These are phyloP conservation scores for Leccinum subrobustum DNA, from an alignment of 1,284 basidiomycete genomes.

Conservation along the genomic window DNA sequence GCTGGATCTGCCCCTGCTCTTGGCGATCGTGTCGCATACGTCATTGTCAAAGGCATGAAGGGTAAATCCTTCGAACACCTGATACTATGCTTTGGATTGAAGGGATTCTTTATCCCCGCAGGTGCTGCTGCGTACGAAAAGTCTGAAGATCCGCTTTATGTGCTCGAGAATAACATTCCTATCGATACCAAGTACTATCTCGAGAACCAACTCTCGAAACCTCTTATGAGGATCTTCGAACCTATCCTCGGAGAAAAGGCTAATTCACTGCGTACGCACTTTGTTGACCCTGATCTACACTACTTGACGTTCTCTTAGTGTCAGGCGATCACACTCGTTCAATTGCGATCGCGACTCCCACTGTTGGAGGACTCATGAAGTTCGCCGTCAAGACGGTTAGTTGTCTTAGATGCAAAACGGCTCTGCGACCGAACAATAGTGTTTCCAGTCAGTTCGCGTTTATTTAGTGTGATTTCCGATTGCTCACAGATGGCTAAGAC, in stretches of 20 bases:
- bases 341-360: constrained; percentile 93
- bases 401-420: constrained; percentile 91
- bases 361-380: constrained; percentile 94
- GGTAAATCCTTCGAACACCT: constrained; percentile 43
- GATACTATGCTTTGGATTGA: not conserved
- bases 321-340: constrained; percentile 92
- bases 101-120: constrained; percentile 26
- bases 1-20: constrained; percentile 92
- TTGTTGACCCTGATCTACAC: constrained; percentile 1
- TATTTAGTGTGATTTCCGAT: not conserved
- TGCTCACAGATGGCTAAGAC: constrained; percentile 45
- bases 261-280: constrained; percentile 68
- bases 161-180: constrained; percentile 93
- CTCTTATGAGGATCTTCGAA: constrained; percentile 94
- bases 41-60: constrained; percentile 94
- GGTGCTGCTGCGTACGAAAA: constrained; percentile 98
- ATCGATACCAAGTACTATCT: constrained; percentile 97
- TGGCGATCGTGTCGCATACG: constrained; percentile 96
- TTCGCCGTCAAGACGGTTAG: constrained; percentile 93
- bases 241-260: constrained; percentile 94
- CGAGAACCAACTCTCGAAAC: constrained; percentile 95
- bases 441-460: constrained; percentile 51
- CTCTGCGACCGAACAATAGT: constrained; percentile 71
- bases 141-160: constrained; percentile 94
- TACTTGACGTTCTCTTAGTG: constrained; percentile 48